A percentile compares a stretch with the other conserved stretches of the same genome.
Conservation (phyloP, 1,139 yeast species). For the Saccharomyces hybrid region DNA sequence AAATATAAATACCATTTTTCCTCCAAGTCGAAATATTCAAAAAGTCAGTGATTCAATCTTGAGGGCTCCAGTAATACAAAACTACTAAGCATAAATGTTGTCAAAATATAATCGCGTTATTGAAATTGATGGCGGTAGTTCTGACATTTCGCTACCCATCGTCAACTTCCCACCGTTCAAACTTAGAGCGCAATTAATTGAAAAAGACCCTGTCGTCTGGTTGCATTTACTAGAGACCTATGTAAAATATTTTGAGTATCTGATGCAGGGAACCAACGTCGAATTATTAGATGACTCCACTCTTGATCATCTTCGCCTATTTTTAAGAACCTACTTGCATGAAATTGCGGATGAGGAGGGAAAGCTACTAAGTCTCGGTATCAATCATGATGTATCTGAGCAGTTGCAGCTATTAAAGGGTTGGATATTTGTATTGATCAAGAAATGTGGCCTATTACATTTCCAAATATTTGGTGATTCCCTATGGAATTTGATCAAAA, state of each 20-base stretch:
- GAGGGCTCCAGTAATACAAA: background rate
- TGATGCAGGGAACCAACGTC: slow-evolving; percentile 32
- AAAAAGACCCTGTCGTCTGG: slow-evolving; percentile 80
- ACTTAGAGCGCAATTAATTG: slow-evolving; percentile 63
- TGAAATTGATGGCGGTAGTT: slow-evolving; percentile 23
- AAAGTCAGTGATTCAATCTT: background rate
- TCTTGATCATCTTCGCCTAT: slow-evolving; percentile 50
- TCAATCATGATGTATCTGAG: slow-evolving; percentile 56
- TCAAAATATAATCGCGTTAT: slow-evolving; percentile 9
- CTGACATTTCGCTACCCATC: slow-evolving; percentile 41
- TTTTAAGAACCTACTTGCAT: slow-evolving; percentile 47
- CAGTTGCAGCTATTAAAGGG: slow-evolving; percentile 45
- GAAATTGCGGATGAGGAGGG: slow-evolving; percentile 57
- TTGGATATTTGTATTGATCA: slow-evolving; percentile 47
- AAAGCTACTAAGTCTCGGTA: slow-evolving; percentile 58
- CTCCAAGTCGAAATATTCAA: background rate
- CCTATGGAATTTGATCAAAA: slow-evolving; percentile 53
- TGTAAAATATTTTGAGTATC: slow-evolving; percentile 42
- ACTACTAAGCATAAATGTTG: background rate
- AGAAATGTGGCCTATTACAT: slow-evolving; percentile 46
- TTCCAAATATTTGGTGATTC: slow-evolving; percentile 51
- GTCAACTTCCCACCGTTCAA: slow-evolving; percentile 70
- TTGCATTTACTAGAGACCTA: slow-evolving; percentile 61
- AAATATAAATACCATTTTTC: background rate
- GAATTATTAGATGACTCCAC: slow-evolving; percentile 44